phyloP scores from a whole-genome alignment of 2,329 filamentous ascomycete species.

The Paradendryphiella salina region DNA sequence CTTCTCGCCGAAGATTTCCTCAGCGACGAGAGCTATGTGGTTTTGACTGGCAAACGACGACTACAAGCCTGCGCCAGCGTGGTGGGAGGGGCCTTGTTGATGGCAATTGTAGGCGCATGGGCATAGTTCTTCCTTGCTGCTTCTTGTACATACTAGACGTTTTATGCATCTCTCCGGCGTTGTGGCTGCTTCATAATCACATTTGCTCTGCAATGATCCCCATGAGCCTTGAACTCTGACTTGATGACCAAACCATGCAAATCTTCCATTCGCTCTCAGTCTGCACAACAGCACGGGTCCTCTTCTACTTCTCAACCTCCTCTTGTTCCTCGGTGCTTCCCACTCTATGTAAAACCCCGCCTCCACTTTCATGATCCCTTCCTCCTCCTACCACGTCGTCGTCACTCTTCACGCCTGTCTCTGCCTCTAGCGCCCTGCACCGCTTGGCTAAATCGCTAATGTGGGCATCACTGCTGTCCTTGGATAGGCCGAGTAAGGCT shows the following conservation, averaged over 20 bases:
- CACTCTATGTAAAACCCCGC: slow-evolving; percentile 46
- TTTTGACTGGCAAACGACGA: slow-evolving; percentile 60
- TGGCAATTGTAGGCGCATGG: slow-evolving; percentile 70
- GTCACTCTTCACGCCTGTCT: slow-evolving; percentile 23
- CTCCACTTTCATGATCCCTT: too few species aligned
- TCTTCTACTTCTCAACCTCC: slow-evolving; percentile 56
- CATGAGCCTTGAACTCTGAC: slow-evolving; percentile 2
- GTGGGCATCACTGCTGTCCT: slow-evolving; percentile 80
- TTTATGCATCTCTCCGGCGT: slow-evolving; percentile 11
- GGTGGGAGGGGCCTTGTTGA: slow-evolving; percentile 61
- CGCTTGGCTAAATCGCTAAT: slow-evolving; percentile 77
- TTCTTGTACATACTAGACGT: not conserved
- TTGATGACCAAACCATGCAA: too few species aligned
- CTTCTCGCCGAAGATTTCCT: slow-evolving; percentile 58
- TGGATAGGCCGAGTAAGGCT: slow-evolving; percentile 71
- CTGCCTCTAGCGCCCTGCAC: slow-evolving; percentile 65
- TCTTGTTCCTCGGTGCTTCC: slow-evolving; percentile 63
- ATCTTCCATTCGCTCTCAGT: too few species aligned
- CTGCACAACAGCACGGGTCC: not conserved
- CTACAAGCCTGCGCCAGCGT: slow-evolving; percentile 66
- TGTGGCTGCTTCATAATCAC: slow-evolving; percentile 19
- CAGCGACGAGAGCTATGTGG: slow-evolving; percentile 65
- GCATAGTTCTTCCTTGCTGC: slow-evolving; percentile 47
- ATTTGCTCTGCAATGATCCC: not conserved
- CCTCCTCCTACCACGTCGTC: slow-evolving; percentile 13